Conservation (phyloP, 768 basidiomycete genomes). For the Phylloporus sp. region DNA sequence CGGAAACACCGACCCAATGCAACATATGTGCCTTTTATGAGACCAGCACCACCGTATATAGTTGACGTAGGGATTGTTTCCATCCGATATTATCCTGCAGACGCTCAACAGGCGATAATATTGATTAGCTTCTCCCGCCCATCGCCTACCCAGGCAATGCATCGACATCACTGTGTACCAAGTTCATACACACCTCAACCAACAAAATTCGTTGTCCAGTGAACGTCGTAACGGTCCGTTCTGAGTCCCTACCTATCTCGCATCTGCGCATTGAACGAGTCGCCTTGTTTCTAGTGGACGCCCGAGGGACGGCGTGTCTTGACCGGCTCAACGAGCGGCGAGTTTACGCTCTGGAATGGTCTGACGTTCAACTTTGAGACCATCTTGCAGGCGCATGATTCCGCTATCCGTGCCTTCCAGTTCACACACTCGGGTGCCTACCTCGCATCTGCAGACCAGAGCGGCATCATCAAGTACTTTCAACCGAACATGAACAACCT, state of each 20-base stretch:
- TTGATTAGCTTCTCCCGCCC: slow-evolving; percentile 80
- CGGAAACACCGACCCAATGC: slow-evolving; percentile 78
- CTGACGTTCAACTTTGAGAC: slow-evolving; percentile 99
- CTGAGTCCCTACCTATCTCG: neutral
- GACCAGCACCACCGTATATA: slow-evolving; percentile 85
- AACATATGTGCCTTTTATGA: slow-evolving; percentile 67
- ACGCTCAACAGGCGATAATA: slow-evolving; percentile 24
- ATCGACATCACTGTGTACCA: slow-evolving; percentile 92
- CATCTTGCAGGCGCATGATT: slow-evolving; percentile 97
- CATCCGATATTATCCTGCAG: slow-evolving; percentile 12
- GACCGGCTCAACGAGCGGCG: slow-evolving; percentile 94
- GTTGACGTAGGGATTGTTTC: slow-evolving; percentile 64
- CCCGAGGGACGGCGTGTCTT: slow-evolving; percentile 91
- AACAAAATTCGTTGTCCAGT: slow-evolving; percentile 99
- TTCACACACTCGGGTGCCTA: slow-evolving; percentile 95
- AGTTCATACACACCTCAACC: slow-evolving; percentile 96
- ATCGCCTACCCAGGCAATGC: slow-evolving; percentile 89
- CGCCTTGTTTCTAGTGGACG: slow-evolving; percentile 68
- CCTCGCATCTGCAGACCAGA: slow-evolving; percentile 89
- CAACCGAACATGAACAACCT: slow-evolving; percentile 99
- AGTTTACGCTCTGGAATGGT: slow-evolving; percentile 99
- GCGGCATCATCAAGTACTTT: slow-evolving; percentile 96
- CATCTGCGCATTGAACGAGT: neutral
- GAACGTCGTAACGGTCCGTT: slow-evolving; percentile 85
- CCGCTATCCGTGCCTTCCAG: slow-evolving; percentile 81